These are phyloP conservation scores for Davidsoniella eucalypti DNA, from an alignment of 2,329 filamentous ascomycete genomes.

Conservation along the genomic window DNA sequence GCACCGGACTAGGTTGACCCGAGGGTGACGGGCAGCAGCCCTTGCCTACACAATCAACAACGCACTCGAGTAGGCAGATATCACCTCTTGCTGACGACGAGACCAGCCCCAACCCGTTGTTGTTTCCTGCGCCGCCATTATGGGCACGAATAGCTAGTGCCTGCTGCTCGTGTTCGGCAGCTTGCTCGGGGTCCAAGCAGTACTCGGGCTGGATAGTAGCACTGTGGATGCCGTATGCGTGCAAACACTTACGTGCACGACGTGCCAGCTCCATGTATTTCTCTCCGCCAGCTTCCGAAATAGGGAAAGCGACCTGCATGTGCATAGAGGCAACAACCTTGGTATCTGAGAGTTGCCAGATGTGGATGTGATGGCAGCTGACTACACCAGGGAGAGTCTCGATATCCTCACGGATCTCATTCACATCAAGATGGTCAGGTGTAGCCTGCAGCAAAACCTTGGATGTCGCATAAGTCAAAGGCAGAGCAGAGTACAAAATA, in stretches of 20 bases:
- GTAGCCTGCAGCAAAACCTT: slow-evolving; percentile 90
- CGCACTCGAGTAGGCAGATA: slow-evolving; percentile 34
- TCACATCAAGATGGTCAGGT: slow-evolving; percentile 70
- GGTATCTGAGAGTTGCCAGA: slow-evolving; percentile 93
- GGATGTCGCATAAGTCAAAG: slow-evolving; percentile 61
- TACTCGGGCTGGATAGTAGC: slow-evolving; percentile 96
- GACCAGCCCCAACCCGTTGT: slow-evolving; percentile 17
- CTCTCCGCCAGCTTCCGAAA: slow-evolving; percentile 59
- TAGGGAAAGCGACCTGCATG: slow-evolving; percentile 79
- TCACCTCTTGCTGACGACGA: slow-evolving; percentile 18
- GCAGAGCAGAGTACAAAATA: slow-evolving; percentile 57
- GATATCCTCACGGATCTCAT: slow-evolving; percentile 87
- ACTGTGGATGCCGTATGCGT: slow-evolving; percentile 91
- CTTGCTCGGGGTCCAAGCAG: slow-evolving; percentile 35
- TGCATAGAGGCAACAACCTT: slow-evolving; percentile 89
- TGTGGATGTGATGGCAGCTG: slow-evolving; percentile 88
- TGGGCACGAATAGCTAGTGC: slow-evolving; percentile 21
- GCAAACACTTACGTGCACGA: slow-evolving; percentile 71
- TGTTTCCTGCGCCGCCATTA: slow-evolving; percentile 20
- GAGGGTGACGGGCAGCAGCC: slow-evolving; percentile 25
- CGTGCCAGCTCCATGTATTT: slow-evolving; percentile 84
- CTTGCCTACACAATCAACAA: slow-evolving; percentile 30
- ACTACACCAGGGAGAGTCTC: slow-evolving; percentile 68
- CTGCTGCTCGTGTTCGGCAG: slow-evolving; percentile 23
- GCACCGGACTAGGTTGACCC: slow-evolving; percentile 7